Evolutionary conservation across 192 early-diverging fungal species (phyloP), one percentile per base, ranked within the genome.

Genomic region (Diversispora epigaea): DNA sequence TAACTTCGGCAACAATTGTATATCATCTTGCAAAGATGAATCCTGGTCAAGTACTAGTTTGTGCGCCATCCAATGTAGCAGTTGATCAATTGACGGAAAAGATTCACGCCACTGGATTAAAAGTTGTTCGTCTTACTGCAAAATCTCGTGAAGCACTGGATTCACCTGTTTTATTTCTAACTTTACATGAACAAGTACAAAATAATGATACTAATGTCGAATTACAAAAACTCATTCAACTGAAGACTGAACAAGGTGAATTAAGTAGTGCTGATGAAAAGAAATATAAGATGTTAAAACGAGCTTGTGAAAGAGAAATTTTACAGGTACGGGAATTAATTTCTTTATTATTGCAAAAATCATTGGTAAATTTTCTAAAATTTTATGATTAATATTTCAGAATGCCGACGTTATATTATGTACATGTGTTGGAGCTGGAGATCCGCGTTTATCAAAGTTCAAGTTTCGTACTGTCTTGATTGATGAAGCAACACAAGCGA

Each of bases 51-150:
- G 90, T 99, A n/a, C 83, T 99, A 56, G 98, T 99, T 0, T 96
- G 94, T 77, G 98, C 98, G 0, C 96, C 98, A n/a, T 94, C 93
- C 79, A 99, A 99, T 79, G 96, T 99, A 6, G 98, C 98, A 41
- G 98, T 99, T 1, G 97, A 99, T 83, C 98, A 99, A 80, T 80
- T 99, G 73, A 94, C 98, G 0, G 95, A 95, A 76, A 98, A 98
- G 80, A 95, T 99, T 68, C 94, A 98, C 79, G 87, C 86, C 32
- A 98, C 96, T 1, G 94, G 96, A 1, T 85, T 99, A 39, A 95
- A 95, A 58, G 95, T 97, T 15, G 98, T 98, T 32, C 91, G 98
- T 17, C 88, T 99, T 61, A 91, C 95, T 19, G 96, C 98, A 7
- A 95, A 95, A 73, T 93, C 88, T 15, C 89, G 98, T 32, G 96